Base-by-base conservation (phyloP, 2,329 filamentous ascomycete species). In the Ophiocordyceps camponoti-leonardi region DNA sequence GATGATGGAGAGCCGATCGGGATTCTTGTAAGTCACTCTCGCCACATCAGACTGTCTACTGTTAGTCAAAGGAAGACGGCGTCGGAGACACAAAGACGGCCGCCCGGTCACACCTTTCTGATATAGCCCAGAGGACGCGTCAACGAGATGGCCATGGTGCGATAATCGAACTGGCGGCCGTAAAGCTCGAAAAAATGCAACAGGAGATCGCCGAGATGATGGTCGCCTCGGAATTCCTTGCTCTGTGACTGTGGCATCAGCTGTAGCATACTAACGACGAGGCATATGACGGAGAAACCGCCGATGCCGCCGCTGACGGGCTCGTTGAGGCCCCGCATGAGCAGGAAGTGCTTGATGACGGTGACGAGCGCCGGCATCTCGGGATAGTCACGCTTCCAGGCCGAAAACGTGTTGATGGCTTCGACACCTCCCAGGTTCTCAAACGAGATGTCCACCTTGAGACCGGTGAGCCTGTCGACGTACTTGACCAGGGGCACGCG, bases 401-500 rank as follows among this genome's bases (percentile, higher is more conserved):
- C 61, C 45, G 78, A 63, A 58, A 95, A 94, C 0, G 86, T 95
- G 18, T 79, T 66, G 55, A 92, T 82, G 3, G 92, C 90, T 18
- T 73, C 64, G 11, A 95, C 66, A 12, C 92, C 92, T 40, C 83
- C 85, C 33, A 81, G 64, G 57, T 95, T 96, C 64, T 98, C 90
- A 58, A 98, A 95, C 0, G 88, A 96, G 13, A 98, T 75, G 58
- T 98, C 92, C 13, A 96, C 83, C 53, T 83, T 85, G 45, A 98
- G 67, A 13, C 79, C 80, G 1, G 88, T 95, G 45, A 73, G 56
- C 46, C 67, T 71, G 57, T 98, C 92, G 41, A 86, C 73, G 56
- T 85, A 96, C 61, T 98, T 98, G 63, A 96, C 77, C 45, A 98
- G 77, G 0, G 92, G 92, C 2, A 98, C 88, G 54, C 83, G 86